Base-by-base conservation (phyloP, 352 stramenopile species). In the Pilasporangium apinafurcum region DNA sequence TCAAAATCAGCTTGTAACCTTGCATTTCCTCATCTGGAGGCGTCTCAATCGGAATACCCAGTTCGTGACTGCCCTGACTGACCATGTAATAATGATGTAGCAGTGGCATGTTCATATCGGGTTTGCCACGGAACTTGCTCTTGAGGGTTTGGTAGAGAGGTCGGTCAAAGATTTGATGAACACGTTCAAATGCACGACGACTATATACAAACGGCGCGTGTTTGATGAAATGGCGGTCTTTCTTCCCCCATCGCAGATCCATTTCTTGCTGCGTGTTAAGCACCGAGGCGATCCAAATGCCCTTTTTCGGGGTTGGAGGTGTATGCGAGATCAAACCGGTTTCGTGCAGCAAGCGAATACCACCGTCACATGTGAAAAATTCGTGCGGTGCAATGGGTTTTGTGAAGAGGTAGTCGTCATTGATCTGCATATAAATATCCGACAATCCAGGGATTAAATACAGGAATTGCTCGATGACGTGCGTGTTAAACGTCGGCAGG, bases 21-120 rank as follows among this genome's bases (percentile, higher is more conserved):
- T 74, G 52, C 75, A 92, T 89, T 37, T 94, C 79, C 21, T 82
- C 52, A 40, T 79, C 62, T 0, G 83, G 74, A 3, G 80, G 80
- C 14, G 69, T 69, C 36, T 85, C 75, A 14, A 92, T 70, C 1
- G 80, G 78, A 44, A 95, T 86, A 8, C 80, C 76, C 5, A 92
- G 61, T 55, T 92, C 79, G 25, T 79, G 65, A 37, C 62, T 82
- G 39, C 83, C 83, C 27, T 92, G 76, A 17, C 72, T 76, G 36
- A 89, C 57, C 83, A 95, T 92, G 51, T 92, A 95, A 53, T 89
- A 91, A 51, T 92, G 78, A 44, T 95, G 83, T 51, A 92, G 45
- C 35, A 92, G 56, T 32, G 80, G 80, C 65, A 92, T 86, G 65
- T 95, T 95, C 80, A 94, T 90, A 47, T 94, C 83, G 0, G 73